Evolutionary conservation across 176 grass and related monocot genomes (phyloP), one percentile per base, ranked within the genome.

Genomic region (Tuctoria greenei): DNA sequence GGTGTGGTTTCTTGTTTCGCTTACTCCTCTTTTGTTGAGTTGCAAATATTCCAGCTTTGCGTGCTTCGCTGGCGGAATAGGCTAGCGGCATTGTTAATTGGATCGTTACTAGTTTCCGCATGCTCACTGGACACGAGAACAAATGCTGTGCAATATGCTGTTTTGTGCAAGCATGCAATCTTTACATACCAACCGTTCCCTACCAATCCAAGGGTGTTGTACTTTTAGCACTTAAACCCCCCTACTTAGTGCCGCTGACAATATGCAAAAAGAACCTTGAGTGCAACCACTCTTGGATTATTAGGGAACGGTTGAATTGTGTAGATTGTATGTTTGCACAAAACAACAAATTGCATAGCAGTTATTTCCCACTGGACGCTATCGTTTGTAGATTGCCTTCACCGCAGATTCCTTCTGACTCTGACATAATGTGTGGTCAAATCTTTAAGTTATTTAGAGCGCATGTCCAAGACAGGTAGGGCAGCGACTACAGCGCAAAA

Each of bases 1-100:
- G 31, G 31, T 68, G 83, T 35, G 17, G 40, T 79, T 67, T 67
- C 39, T 44, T 55, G 57, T 15, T 38, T 72, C 21, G 11, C 14
- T 57, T 39, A 64, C 11, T 41, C 24, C 40, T 71, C 67, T 49
- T 83, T 75, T 42, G 21, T 59, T 52, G 27, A 63, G 16, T 56
- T 21, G 5, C 57, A 52, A 38, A 67, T 51, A 61, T 85, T 8
- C 55, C 10, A 16, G 7, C 23, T 61, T 79, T 83, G 69, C 46
- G 40, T 62, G 9, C 63, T 52, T 49, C 13, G 17, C 7, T 51
- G 35, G 24, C 16, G 49, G 66, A 11, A 34, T 25, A 42, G 18
- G 24, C 15, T 47, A 44, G 47, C 7, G 7, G n/a, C 70, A 82
- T 65, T 72, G 64, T 28, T 23, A 2, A 8, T 68, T 9, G 0